These are phyloP conservation scores for Colletotrichum sp. DNA, from an alignment of 2,329 filamentous ascomycete genomes.

Conservation along the genomic window DNA sequence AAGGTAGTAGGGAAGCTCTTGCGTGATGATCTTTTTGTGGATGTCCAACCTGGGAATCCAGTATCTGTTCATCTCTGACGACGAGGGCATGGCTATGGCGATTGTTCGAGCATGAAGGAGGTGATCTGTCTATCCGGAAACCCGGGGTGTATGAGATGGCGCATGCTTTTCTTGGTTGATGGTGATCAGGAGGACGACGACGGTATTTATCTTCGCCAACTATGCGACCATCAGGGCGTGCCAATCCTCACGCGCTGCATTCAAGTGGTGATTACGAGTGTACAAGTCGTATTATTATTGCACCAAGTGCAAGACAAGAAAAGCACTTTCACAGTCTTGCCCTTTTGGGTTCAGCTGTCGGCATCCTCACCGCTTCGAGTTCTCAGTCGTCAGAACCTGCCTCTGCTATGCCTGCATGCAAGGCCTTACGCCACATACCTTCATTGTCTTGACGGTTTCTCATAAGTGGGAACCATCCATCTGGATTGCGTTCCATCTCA, in stretches of 20 bases:
- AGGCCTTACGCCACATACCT: conserved; percentile 18
- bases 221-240: background rate
- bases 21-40: conserved; percentile 64
- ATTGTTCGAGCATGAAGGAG: background rate
- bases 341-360: conserved; percentile 10
- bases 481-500: conserved; percentile 2
- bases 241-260: background rate
- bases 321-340: conserved; percentile 10
- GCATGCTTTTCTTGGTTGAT: background rate
- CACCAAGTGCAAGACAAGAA: conserved; percentile 13
- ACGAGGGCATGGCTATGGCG: conserved; percentile 1
- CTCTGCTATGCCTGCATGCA: conserved; percentile 7
- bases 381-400: conserved; percentile 15
- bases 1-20: conserved; percentile 63
- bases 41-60: conserved; percentile 66
- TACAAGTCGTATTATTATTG: conserved; percentile 8
- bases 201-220: conserved; percentile 20
- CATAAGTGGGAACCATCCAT: conserved; percentile 9
- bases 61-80: conserved; percentile 58
- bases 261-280: conserved; percentile 7
- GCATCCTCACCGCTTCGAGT: conserved; percentile 16
- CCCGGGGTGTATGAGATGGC: background rate
- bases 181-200: conserved; percentile 12
- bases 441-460: conserved; percentile 2
- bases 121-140: background rate